phyloP scores from a whole-genome alignment of 257 asterid genomes.

The Salvia hispanica region DNA sequence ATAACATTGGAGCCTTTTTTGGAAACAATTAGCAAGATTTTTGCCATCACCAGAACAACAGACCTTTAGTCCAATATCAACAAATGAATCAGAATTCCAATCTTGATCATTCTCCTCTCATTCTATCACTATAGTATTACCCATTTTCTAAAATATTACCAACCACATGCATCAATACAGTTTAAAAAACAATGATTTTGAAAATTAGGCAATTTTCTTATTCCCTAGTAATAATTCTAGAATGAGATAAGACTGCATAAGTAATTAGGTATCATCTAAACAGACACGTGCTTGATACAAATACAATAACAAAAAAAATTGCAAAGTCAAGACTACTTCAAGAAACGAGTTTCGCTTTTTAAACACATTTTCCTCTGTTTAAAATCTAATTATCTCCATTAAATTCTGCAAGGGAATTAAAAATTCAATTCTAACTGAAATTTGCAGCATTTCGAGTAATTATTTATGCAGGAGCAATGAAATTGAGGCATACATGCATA shows the following conservation, averaged over 20 bases:
- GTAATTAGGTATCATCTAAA: not conserved
- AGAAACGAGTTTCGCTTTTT: not conserved
- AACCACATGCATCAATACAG: conserved; percentile 5
- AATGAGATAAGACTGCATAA: not conserved
- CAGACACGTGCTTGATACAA: conserved; percentile 10
- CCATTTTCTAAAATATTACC: not conserved
- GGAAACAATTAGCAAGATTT: not conserved
- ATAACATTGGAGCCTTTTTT: not conserved
- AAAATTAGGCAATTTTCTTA: not conserved
- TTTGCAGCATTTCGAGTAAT: not conserved
- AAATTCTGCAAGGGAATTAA: not conserved
- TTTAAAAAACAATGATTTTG: not conserved
- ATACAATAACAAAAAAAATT: not conserved
- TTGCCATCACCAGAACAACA: not conserved
- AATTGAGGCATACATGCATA: not conserved
- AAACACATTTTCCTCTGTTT: not conserved
- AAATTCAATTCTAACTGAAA: not conserved
- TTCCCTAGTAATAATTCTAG: conserved; percentile 6
- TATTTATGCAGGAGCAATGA: not conserved
- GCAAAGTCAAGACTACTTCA: conserved; percentile 6
- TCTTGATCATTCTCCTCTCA: conserved; percentile 1
- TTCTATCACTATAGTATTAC: conserved; percentile 8
- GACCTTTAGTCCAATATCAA: not conserved
- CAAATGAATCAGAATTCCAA: not conserved
- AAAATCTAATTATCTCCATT: not conserved